Percentiles rank a stretch among this genome's conserved stretches.
These are phyloP conservation scores for Chrysanthemum makinoi DNA, from an alignment of 129 eudicot species.

Conservation along the genomic window DNA sequence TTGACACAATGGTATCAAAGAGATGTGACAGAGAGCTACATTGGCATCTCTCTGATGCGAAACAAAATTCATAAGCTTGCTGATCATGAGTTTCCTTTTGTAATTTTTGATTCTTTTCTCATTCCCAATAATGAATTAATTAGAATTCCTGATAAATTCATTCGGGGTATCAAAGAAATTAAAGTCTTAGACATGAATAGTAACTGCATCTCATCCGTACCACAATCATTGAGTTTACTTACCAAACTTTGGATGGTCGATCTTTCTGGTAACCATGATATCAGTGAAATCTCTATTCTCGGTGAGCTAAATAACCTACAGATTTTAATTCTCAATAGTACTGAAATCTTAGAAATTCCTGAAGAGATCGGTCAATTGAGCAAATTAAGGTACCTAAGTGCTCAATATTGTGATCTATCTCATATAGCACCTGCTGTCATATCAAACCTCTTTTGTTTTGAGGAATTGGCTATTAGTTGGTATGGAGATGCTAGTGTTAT, in stretches of 20 bases:
- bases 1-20: no score
- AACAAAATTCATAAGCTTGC: conserved; percentile 7
- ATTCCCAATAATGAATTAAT: not conserved
- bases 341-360: conserved; percentile 7
- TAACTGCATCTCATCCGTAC: no score
- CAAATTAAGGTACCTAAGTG: conserved; percentile 1
- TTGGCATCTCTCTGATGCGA: no score
- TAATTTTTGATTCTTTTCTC: conserved; percentile 5
- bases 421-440: not conserved
- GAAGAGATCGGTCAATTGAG: not conserved
- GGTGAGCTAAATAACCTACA: conserved; percentile 16
- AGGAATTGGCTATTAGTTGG: not conserved
- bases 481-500: not conserved
- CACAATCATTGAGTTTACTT: no score
- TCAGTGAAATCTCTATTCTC: no score
- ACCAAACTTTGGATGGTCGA: no score
- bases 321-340: not conserved
- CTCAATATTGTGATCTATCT: not conserved
- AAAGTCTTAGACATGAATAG: conserved; percentile 20
- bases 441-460: not conserved
- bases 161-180: conserved; percentile 8
- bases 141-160: not conserved
- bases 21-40: no score
- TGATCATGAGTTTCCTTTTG: not conserved
- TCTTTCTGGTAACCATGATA: no score